Base-by-base conservation (phyloP, 257 asterid species). In the Jasminum sambac region DNA sequence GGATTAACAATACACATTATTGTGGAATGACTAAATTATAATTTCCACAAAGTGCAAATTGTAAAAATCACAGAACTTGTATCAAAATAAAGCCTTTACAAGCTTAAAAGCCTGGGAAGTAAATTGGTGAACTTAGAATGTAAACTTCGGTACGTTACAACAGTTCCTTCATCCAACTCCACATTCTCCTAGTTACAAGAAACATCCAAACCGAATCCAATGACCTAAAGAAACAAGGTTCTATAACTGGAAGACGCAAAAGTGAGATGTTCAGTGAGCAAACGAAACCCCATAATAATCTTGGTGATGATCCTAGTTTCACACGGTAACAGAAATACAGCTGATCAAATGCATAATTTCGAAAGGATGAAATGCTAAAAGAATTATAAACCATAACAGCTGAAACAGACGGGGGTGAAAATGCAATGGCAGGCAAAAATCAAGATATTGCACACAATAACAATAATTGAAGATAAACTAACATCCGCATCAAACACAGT, bases 1-100 rank as follows among this genome's bases (percentile, higher is more conserved):
- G 42, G 74, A 68, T 81, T 68, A 78, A 72, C 69, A 72, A 13
- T n/a, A 65, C n/a, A 34, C 46, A 17, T 74, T 58, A 67, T 42
- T 62, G 9, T 30, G 40, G 63, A 67, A 25, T 21, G 13, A 36
- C n/a, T 30, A 67, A 25, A 44, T 42, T n/a, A 1, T 21, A 52
- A 52, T 17, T 23, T 39, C 55, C 57, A 21, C 0, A 38, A 69
- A 58, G 75, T 25, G 66, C 46, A 73, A 65, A 46, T 21, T 12
- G 5, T 4, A 58, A 34, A 2, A 39, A 76, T 48, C 16, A 41
- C 55, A 61, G 21, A 34, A 11, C 43, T 62, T 43, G 36, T 41
- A 39, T 62, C 64, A 57, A 67, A 39, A n/a, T 19, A 11, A 64
- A 7, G 16, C 59, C 25, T 19, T 40, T 17, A 7, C 16, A 64